Conservation (phyloP, 2,329 filamentous ascomycete genomes). For the Fusarium sp. region DNA sequence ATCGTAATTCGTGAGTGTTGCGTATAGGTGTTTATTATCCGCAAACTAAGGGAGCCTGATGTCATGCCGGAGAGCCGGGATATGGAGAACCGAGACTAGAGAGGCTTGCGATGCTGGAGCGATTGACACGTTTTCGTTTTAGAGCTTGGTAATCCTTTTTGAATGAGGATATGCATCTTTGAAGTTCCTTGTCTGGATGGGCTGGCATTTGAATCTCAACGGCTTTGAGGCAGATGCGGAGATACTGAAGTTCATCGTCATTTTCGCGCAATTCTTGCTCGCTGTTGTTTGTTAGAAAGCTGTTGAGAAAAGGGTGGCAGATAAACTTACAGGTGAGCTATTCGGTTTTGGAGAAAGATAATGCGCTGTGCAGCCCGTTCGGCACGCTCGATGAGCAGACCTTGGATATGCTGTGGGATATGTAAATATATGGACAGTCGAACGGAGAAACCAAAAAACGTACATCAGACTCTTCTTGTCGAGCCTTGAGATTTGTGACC, state of each 20-base stretch:
- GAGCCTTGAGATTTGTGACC: slow-evolving; percentile 59
- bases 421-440: slow-evolving; percentile 39
- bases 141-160: slow-evolving; percentile 65
- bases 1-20: slow-evolving; percentile 36
- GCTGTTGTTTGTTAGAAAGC: slow-evolving; percentile 46
- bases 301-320: background rate
- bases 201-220: slow-evolving; percentile 67
- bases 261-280: slow-evolving; percentile 65
- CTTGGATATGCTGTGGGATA: slow-evolving; percentile 65
- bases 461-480: slow-evolving; percentile 69
- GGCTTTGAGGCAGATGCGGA: slow-evolving; percentile 69
- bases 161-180: slow-evolving; percentile 68
- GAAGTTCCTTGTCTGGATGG: slow-evolving; percentile 64
- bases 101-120: slow-evolving; percentile 44
- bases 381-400: slow-evolving; percentile 65
- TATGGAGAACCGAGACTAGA: slow-evolving; percentile 42
- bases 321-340: slow-evolving; percentile 63
- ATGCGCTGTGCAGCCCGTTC: slow-evolving; percentile 67
- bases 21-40: slow-evolving; percentile 16
- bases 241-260: slow-evolving; percentile 68
- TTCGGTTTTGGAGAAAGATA: slow-evolving; percentile 66
- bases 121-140: slow-evolving; percentile 55
- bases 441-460: slow-evolving; percentile 30
- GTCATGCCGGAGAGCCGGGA: slow-evolving; percentile 38
- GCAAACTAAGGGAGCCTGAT: background rate